phyloP scores from a whole-genome alignment of 2,329 filamentous ascomycete species.

The Sporothrix inflata region DNA sequence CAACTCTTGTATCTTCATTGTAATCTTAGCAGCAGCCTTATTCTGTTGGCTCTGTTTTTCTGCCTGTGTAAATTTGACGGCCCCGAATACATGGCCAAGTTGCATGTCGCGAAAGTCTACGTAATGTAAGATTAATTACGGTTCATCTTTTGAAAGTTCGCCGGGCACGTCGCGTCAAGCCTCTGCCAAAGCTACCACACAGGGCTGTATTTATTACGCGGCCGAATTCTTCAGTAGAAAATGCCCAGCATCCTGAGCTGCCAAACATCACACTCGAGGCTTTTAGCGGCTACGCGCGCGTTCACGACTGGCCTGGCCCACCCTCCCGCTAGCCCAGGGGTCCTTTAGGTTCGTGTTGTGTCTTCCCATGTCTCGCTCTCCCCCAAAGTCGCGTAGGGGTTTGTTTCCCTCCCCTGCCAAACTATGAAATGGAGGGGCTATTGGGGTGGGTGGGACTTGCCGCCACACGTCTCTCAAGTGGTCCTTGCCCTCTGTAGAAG shows the following conservation, averaged over 20 bases:
- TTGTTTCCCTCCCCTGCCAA: neutral
- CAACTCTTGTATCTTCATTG: neutral
- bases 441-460: constrained; percentile 8
- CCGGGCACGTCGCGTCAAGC: constrained; percentile 10
- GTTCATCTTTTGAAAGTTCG: neutral
- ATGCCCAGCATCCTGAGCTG: neutral
- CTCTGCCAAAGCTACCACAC: neutral
- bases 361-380: neutral
- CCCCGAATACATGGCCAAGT: no score
- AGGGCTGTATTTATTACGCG: neutral
- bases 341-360: constrained; percentile 20
- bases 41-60: no score
- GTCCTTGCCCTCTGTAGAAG: constrained; percentile 8
- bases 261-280: neutral
- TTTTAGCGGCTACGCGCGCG: constrained; percentile 11
- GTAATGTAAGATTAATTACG: neutral
- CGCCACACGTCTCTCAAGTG: constrained; percentile 8
- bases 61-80: neutral
- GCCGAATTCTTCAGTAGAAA: neutral
- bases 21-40: neutral
- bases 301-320: constrained; percentile 2
- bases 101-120: neutral
- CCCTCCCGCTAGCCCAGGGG: constrained; percentile 12
- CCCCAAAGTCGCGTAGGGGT: constrained; percentile 3
- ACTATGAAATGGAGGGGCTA: constrained; percentile 12